These are phyloP conservation scores for Rubus idaeus DNA, from an alignment of 306 rosid genomes.

Conservation along the genomic window DNA sequence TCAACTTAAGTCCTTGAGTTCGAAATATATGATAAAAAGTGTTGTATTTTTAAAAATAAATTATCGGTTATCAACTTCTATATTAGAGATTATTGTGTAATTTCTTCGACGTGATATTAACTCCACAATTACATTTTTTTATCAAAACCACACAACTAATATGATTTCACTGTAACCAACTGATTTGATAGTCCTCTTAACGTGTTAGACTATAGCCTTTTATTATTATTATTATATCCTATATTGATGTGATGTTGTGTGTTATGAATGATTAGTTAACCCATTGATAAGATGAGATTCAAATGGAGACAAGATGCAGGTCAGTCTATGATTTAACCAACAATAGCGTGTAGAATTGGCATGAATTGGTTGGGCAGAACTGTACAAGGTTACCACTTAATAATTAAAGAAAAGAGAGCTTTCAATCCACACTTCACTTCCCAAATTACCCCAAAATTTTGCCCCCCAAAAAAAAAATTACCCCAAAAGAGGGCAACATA, in stretches of 20 bases:
- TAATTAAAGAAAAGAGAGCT: slow-evolving; percentile 1
- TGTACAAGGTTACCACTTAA: slow-evolving; percentile 6
- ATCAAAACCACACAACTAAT: neutral
- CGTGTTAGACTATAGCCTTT: neutral
- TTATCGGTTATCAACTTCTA: neutral
- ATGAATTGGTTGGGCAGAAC: slow-evolving; percentile 29
- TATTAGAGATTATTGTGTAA: neutral
- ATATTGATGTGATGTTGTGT: neutral
- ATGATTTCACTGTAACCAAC: neutral
- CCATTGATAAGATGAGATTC: neutral
- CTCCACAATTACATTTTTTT: neutral
- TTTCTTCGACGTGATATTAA: neutral
- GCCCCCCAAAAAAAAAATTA: neutral
- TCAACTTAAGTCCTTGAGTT: neutral
- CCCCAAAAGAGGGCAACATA: slow-evolving; percentile 13
- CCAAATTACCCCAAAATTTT: neutral
- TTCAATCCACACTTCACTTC: slow-evolving; percentile 11
- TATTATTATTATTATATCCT: neutral
- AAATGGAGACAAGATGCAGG: slow-evolving; percentile 41
- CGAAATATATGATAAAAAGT: neutral
- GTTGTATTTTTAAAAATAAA: no score
- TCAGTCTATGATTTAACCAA: slow-evolving; percentile 34
- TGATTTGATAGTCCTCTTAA: neutral
- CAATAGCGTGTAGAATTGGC: slow-evolving; percentile 24
- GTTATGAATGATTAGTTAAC: neutral